These are phyloP conservation scores for Hemisphaericaspora lyxosophila DNA, from an alignment of 1,139 yeast species.

Conservation along the genomic window DNA sequence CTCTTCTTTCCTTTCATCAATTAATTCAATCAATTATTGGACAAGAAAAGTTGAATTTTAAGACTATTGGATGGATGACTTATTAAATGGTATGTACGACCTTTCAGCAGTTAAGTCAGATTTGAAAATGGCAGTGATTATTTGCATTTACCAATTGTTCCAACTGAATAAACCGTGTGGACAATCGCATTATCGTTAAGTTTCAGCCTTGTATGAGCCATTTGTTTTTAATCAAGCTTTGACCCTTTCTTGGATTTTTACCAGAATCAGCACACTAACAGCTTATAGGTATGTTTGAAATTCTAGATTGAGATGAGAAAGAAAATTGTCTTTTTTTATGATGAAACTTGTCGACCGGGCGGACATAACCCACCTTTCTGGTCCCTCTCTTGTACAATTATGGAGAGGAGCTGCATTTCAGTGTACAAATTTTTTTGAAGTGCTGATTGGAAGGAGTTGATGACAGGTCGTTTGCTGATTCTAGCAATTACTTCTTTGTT, in stretches of 20 bases:
- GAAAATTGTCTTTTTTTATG: conserved; percentile 29
- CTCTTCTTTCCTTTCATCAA: neutral
- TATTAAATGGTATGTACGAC: conserved; percentile 3
- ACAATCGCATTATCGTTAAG: conserved; percentile 77
- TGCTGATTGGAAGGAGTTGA: conserved; percentile 58
- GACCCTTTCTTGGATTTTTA: too few relatives aligned
- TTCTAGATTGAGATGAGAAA: neutral
- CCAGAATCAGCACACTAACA: neutral
- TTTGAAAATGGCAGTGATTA: conserved; percentile 54
- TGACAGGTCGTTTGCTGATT: conserved; percentile 60
- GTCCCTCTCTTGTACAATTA: conserved; percentile 51
- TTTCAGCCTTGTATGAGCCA: conserved; percentile 85
- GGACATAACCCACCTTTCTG: conserved; percentile 58
- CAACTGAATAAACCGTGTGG: conserved; percentile 74
- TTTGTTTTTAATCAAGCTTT: too few relatives aligned
- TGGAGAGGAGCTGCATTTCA: conserved; percentile 58
- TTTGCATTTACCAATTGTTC: conserved; percentile 78
- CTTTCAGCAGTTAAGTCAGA: neutral
- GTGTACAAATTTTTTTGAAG: conserved; percentile 69
- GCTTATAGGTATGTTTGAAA: conserved; percentile 17
- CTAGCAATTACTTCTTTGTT: neutral
- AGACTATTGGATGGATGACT: conserved; percentile 1
- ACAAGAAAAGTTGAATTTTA: neutral
- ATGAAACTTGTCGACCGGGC: conserved; percentile 77
- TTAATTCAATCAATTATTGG: neutral